Evolutionary conservation across 2,329 filamentous ascomycete species (phyloP).

Genomic region (Trematosphaeria pertusa): DNA sequence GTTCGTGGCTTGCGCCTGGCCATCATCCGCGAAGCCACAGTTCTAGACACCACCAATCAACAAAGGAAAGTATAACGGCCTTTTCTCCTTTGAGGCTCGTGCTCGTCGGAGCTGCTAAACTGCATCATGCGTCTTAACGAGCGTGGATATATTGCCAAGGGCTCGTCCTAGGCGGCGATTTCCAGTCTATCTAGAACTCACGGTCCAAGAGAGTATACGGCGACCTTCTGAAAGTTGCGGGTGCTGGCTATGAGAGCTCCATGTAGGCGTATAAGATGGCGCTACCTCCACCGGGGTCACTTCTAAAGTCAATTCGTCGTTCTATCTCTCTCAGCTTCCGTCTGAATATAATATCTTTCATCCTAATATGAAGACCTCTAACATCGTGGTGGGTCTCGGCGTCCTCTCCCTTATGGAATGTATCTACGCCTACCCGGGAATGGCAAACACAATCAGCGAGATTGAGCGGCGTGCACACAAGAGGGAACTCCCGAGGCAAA

Average conservation of each 20-base stretch:
- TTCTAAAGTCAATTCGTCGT: not conserved
- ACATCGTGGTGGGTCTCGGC: slow-evolving; percentile 18
- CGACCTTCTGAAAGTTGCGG: too few relatives aligned
- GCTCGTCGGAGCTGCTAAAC: too few relatives aligned
- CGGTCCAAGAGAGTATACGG: not conserved
- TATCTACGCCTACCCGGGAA: slow-evolving; percentile 23
- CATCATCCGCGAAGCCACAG: not conserved
- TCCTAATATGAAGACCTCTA: slow-evolving; percentile 24
- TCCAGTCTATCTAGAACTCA: slow-evolving; percentile 1
- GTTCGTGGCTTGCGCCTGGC: not conserved
- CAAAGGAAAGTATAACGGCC: not conserved
- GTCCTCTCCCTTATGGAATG: slow-evolving; percentile 21
- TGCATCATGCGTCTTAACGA: too few relatives aligned
- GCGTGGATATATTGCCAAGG: not conserved
- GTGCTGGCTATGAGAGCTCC: not conserved
- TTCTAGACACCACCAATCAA: not conserved
- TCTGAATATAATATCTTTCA: too few relatives aligned
- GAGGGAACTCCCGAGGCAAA: slow-evolving; percentile 3
- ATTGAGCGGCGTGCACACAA: slow-evolving; percentile 9
- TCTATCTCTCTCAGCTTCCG: too few relatives aligned
- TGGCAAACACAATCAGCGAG: slow-evolving; percentile 18
- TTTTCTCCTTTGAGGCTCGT: too few relatives aligned
- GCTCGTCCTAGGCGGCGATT: not conserved
- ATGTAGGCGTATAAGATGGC: not conserved
- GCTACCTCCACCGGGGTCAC: too few relatives aligned